These are phyloP conservation scores for Penicillium desertorum DNA, from an alignment of 495 filamentous ascomycete species.

Conservation along the genomic window DNA sequence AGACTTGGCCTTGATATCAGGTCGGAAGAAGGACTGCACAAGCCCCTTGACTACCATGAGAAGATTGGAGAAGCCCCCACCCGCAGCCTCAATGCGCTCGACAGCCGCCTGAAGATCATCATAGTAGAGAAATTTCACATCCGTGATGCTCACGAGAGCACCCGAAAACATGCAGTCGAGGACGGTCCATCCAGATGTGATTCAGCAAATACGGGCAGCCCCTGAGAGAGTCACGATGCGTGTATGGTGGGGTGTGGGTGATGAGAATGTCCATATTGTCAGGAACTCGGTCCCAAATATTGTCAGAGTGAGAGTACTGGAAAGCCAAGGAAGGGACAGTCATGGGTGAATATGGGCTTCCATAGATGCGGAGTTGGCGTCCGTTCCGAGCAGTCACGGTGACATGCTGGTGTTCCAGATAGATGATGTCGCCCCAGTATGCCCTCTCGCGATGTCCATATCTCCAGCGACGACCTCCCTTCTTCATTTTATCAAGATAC, in stretches of 20 bases:
- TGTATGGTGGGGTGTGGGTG: constrained; percentile 5
- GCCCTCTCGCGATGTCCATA: background rate
- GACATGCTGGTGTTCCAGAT: background rate
- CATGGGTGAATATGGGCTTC: background rate
- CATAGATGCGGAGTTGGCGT: background rate
- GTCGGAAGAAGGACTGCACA: background rate
- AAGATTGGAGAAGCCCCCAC: background rate
- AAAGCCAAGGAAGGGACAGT: background rate
- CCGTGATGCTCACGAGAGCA: background rate
- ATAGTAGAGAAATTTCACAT: background rate
- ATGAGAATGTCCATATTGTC: background rate
- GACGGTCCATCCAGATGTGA: background rate
- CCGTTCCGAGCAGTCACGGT: background rate
- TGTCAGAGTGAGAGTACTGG: background rate
- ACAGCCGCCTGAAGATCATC: background rate
- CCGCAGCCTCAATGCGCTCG: background rate
- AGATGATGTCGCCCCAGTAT: background rate
- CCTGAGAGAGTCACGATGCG: background rate
- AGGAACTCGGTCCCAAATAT: background rate
- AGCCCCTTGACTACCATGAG: background rate
- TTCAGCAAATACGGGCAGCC: background rate
- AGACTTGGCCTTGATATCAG: background rate
- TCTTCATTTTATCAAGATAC: background rate
- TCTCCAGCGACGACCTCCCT: background rate
- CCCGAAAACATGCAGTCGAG: background rate